These are phyloP conservation scores for Diphasiastrum complanatum DNA, from an alignment of 83 land plant species.

Conservation along the genomic window DNA sequence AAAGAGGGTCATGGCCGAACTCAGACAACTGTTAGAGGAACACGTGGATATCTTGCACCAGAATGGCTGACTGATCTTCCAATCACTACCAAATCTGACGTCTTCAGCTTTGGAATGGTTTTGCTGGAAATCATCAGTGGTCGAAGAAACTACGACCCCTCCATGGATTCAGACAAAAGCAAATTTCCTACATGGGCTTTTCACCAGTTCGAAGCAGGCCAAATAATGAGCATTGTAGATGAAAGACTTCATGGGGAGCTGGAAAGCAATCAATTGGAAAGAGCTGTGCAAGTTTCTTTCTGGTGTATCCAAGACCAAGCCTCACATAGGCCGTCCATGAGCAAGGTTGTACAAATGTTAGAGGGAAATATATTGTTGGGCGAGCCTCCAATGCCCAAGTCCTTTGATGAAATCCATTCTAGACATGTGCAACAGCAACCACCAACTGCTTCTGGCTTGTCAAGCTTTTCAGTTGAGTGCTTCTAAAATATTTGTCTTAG, in stretches of 20 bases:
- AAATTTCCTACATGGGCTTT: not conserved
- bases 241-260: not conserved
- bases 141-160: not conserved
- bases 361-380: not conserved
- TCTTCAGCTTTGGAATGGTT: constrained; percentile 9
- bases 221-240: not conserved
- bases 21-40: not conserved
- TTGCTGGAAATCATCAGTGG: constrained; percentile 8
- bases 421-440: no score
- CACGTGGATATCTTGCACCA: constrained; percentile 9
- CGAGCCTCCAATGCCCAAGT: constrained; percentile 4
- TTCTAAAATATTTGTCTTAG: no score
- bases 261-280: not conserved
- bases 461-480: no score
- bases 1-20: not conserved
- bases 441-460: no score
- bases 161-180: not conserved
- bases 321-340: constrained; percentile 1
- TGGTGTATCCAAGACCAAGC: constrained; percentile 12
- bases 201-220: not conserved
- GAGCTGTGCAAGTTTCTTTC: not conserved
- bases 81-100: constrained; percentile 7
- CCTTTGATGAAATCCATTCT: no score
- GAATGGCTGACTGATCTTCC: constrained; percentile 6
- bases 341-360: constrained; percentile 12